Conservation (phyloP, 192 early-diverging fungal species). For the Backusella westeae region DNA sequence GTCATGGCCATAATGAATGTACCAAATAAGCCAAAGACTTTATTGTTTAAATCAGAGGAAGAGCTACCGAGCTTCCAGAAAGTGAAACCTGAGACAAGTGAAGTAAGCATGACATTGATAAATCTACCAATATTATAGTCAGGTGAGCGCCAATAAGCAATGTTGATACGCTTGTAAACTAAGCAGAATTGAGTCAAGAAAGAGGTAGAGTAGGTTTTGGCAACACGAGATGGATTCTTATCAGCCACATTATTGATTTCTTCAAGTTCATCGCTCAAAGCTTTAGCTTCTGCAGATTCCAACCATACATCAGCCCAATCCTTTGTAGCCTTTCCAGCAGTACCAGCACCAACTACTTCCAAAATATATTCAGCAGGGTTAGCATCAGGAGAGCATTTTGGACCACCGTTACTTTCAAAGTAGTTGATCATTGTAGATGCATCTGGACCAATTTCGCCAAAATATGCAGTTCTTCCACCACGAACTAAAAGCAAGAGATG, state of each 20-base stretch:
- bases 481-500: constrained; percentile 75
- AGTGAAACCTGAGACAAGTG: constrained; percentile 67
- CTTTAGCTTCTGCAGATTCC: constrained; percentile 47
- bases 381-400: constrained; percentile 57
- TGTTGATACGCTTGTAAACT: constrained; percentile 62
- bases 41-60: constrained; percentile 64
- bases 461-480: constrained; percentile 80
- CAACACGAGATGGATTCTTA: constrained; percentile 25
- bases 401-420: constrained; percentile 73
- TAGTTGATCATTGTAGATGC: constrained; percentile 64
- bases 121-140: constrained; percentile 75
- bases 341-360: constrained; percentile 72
- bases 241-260: constrained; percentile 40
- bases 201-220: constrained; percentile 45
- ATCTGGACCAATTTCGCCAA: constrained; percentile 75
- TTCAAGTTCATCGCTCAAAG: constrained; percentile 48
- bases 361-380: constrained; percentile 88
- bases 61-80: constrained; percentile 62
- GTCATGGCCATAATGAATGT: constrained; percentile 62
- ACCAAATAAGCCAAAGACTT: constrained; percentile 71
- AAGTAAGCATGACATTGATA: constrained; percentile 53
- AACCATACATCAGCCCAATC: constrained; percentile 79
- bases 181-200: constrained; percentile 48
- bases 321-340: constrained; percentile 44
- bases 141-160: constrained; percentile 68